A percentile compares a stretch with the other conserved stretches of the same genome.
These are phyloP conservation scores for Skeletonema potamos DNA, from an alignment of 108 stramenopile species.

Conservation along the genomic window DNA sequence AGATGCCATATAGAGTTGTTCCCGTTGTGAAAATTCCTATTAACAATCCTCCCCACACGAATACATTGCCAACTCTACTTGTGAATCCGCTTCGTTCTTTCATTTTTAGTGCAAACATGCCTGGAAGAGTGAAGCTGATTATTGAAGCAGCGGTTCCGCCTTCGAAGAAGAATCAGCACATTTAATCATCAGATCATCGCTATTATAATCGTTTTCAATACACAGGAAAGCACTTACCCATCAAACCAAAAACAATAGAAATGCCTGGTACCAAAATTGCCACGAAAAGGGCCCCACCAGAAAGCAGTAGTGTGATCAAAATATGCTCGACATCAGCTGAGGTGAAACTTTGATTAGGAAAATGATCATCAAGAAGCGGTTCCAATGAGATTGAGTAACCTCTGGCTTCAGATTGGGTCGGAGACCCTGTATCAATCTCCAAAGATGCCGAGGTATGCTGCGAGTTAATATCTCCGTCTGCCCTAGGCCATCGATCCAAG, in stretches of 20 bases:
- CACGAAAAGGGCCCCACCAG: slow-evolving; percentile 59
- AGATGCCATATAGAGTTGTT: slow-evolving; percentile 51
- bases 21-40: slow-evolving; percentile 67
- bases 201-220: too few relatives aligned
- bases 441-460: background rate
- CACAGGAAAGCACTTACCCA: slow-evolving; percentile 32
- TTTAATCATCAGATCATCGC: too few relatives aligned
- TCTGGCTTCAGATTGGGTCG: background rate
- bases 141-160: slow-evolving; percentile 61
- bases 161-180: too few relatives aligned
- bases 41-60: slow-evolving; percentile 59
- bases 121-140: slow-evolving; percentile 77
- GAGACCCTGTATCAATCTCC: background rate
- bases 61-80: slow-evolving; percentile 14
- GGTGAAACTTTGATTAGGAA: background rate
- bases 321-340: slow-evolving; percentile 45
- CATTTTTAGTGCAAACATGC: slow-evolving; percentile 42
- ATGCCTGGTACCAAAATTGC: slow-evolving; percentile 74
- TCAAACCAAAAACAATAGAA: slow-evolving; percentile 72
- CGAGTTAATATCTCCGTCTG: background rate
- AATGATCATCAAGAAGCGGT: background rate
- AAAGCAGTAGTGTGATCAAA: slow-evolving; percentile 47
- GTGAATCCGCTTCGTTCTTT: slow-evolving; percentile 14
- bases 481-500: background rate
- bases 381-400: background rate